A percentile compares a stretch with the other conserved stretches of the same genome.
phyloP scores from a whole-genome alignment of 805 yeast species.

The Blastobotrys muscicola region DNA sequence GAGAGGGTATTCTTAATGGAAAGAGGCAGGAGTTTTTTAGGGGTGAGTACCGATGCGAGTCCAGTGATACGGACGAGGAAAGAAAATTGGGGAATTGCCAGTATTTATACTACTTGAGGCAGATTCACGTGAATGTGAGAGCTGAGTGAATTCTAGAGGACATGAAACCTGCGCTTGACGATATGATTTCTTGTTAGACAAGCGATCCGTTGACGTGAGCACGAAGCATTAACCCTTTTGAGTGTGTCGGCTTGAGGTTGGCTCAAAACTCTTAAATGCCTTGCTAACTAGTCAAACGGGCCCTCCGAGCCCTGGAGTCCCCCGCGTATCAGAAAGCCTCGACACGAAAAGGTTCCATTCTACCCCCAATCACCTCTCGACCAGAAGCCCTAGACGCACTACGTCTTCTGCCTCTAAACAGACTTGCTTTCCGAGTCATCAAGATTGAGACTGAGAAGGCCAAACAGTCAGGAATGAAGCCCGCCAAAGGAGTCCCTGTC shows the following conservation, averaged over 20 bases:
- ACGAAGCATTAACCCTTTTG: no score
- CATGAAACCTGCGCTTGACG: no score
- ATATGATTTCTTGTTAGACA: no score
- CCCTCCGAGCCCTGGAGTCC: constrained; percentile 64
- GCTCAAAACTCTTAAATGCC: no score
- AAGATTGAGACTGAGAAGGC: constrained; percentile 53
- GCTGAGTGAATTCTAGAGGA: no score
- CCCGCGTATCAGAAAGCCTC: constrained; percentile 52
- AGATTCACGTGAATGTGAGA: no score
- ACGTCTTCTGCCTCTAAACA: constrained; percentile 58
- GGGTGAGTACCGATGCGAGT: constrained; percentile 19
- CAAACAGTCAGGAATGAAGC: constrained; percentile 61
- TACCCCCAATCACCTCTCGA: constrained; percentile 42
- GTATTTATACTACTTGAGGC: neutral
- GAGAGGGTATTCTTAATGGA: constrained; percentile 69
- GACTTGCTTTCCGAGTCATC: constrained; percentile 63
- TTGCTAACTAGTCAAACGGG: constrained; percentile 49
- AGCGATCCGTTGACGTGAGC: no score
- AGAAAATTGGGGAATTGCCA: neutral
- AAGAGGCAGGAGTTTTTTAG: constrained; percentile 75
- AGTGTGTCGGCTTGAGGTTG: no score
- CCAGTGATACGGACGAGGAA: neutral
- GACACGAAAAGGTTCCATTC: constrained; percentile 31
- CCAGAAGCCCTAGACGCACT: constrained; percentile 54
- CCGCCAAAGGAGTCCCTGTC: constrained; percentile 49